Evolutionary conservation across 1,139 yeast genomes (phyloP).

Genomic region (Sugiyamaella sp.): DNA sequence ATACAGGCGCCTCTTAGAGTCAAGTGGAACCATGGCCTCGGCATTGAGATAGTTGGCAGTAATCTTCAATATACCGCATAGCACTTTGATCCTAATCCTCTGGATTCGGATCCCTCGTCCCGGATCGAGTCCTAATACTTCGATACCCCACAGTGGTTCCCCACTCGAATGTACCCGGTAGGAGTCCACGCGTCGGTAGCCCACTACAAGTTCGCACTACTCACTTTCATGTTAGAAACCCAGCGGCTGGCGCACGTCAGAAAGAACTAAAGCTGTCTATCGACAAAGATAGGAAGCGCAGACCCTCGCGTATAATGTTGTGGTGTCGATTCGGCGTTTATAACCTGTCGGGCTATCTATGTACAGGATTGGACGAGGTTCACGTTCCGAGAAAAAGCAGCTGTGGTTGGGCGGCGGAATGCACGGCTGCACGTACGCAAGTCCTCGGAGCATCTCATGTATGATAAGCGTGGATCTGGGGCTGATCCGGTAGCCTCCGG

Average conservation of each 20-base stretch:
- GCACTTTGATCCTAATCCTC: too few relatives aligned
- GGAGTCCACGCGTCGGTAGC: conserved; percentile 8
- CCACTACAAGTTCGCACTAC: conserved; percentile 1
- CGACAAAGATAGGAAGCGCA: neutral
- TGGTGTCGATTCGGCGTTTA: neutral
- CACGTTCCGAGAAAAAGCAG: conserved; percentile 12
- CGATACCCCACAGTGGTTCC: conserved; percentile 7
- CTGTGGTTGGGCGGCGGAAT: conserved; percentile 9
- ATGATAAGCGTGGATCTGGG: neutral
- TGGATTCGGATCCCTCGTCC: too few relatives aligned
- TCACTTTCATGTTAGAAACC: conserved; percentile 6
- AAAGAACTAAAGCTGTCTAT: too few relatives aligned
- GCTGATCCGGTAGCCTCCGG: too few relatives aligned
- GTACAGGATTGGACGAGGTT: conserved; percentile 4
- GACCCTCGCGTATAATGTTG: neutral
- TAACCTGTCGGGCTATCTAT: neutral
- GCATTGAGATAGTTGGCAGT: too few relatives aligned
- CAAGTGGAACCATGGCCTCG: too few relatives aligned
- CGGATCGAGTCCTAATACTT: too few relatives aligned
- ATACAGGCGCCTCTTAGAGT: neutral
- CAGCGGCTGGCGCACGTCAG: too few relatives aligned
- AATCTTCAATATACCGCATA: neutral
- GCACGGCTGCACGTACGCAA: conserved; percentile 5
- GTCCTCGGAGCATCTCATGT: neutral
- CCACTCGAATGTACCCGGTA: conserved; percentile 6